Conservation (phyloP, 2,329 filamentous ascomycete species). For the Diaporthe australafricana region DNA sequence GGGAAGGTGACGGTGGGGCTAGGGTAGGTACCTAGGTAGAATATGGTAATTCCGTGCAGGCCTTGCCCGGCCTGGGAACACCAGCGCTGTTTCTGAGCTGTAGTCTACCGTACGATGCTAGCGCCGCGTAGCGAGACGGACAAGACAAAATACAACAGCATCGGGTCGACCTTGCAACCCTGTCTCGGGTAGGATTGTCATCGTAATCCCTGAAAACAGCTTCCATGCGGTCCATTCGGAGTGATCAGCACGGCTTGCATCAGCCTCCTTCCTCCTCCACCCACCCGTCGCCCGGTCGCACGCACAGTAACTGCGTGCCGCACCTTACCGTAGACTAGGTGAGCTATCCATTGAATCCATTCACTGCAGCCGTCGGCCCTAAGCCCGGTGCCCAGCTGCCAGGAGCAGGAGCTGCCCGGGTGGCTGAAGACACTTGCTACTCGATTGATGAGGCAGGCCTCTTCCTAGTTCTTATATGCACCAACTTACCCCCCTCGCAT, state of each 20-base stretch:
- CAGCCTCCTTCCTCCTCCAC: conserved; percentile 23
- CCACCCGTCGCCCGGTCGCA: conserved; percentile 1
- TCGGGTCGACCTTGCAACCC: conserved; percentile 8
- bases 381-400: neutral
- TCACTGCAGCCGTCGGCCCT: neutral
- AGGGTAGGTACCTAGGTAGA: too few relatives aligned
- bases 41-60: neutral
- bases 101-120: neutral
- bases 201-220: neutral
- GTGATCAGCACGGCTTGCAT: conserved; percentile 21
- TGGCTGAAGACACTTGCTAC: neutral
- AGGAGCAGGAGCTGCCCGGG: too few relatives aligned
- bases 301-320: conserved; percentile 7
- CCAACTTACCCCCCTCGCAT: conserved; percentile 14
- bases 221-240: conserved; percentile 13
- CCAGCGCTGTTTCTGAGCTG: neutral
- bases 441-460: conserved; percentile 12
- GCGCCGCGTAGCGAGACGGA: neutral
- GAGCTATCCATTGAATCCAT: too few relatives aligned
- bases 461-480: conserved; percentile 9
- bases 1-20: too few relatives aligned
- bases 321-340: neutral
- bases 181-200: conserved; percentile 24
- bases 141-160: neutral
- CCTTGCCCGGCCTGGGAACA: neutral